Conservation (phyloP, 805 yeast species). For the Clavispora asparagi region DNA sequence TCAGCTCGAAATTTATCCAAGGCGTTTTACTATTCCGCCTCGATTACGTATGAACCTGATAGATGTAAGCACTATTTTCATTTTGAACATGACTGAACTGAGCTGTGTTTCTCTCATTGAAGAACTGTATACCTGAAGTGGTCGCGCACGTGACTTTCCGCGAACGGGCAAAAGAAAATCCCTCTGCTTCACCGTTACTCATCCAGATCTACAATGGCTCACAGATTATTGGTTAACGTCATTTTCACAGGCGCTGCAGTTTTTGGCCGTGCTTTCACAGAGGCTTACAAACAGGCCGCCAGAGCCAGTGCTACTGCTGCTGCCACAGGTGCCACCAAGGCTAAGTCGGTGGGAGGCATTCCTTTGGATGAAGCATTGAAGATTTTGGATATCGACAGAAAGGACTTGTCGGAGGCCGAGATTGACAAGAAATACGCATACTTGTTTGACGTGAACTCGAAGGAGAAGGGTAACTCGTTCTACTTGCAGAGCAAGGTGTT, state of each 20-base stretch:
- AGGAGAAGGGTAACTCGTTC: slow-evolving; percentile 94
- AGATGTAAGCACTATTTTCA: too few relatives aligned
- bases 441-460: slow-evolving; percentile 81
- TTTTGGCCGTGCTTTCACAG: slow-evolving; percentile 93
- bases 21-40: too few relatives aligned
- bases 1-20: background rate
- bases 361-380: slow-evolving; percentile 86
- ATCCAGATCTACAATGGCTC: slow-evolving; percentile 53
- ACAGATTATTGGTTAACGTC: slow-evolving; percentile 84
- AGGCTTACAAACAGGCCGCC: slow-evolving; percentile 95
- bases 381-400: slow-evolving; percentile 73
- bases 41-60: too few relatives aligned
- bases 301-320: slow-evolving; percentile 72
- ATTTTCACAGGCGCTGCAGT: slow-evolving; percentile 92
- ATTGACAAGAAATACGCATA: slow-evolving; percentile 71
- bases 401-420: slow-evolving; percentile 50
- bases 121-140: background rate
- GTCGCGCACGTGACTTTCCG: background rate
- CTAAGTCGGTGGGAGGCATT: slow-evolving; percentile 68
- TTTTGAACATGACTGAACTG: too few relatives aligned
- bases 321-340: slow-evolving; percentile 30
- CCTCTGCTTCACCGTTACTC: background rate
- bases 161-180: background rate
- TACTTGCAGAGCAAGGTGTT: slow-evolving; percentile 89
- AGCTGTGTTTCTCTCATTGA: background rate